Percentiles rank a stretch among this genome's conserved stretches.
phyloP scores from a whole-genome alignment of 1,284 basidiomycete genomes.

The Tylopilus sp. region DNA sequence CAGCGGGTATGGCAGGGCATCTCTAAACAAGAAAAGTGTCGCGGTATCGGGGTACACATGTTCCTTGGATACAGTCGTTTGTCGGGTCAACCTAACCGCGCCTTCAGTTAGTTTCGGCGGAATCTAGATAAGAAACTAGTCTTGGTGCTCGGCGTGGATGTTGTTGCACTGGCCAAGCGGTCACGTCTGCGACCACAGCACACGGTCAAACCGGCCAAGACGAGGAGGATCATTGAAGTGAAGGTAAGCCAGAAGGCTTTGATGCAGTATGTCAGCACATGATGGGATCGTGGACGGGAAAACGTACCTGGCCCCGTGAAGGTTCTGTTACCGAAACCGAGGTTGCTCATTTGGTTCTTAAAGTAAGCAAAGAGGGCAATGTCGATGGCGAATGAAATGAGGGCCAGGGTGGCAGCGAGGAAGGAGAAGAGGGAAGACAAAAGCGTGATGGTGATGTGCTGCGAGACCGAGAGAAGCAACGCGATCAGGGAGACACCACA shows the following conservation, averaged over 20 bases:
- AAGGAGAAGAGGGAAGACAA: conserved; percentile 60
- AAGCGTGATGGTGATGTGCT: conserved; percentile 55
- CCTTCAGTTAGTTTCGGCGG: conserved; percentile 23
- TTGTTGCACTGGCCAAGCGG: conserved; percentile 41
- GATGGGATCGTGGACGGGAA: not conserved
- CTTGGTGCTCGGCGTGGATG: conserved; percentile 29
- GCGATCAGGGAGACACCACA: conserved; percentile 61
- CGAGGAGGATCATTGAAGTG: conserved; percentile 58
- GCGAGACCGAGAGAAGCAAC: conserved; percentile 59
- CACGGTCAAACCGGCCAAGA: conserved; percentile 62
- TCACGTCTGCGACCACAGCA: conserved; percentile 62
- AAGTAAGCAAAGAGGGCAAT: conserved; percentile 67
- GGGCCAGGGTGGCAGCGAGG: conserved; percentile 59
- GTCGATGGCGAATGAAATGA: conserved; percentile 72
- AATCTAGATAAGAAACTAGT: conserved; percentile 20
- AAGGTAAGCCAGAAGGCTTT: conserved; percentile 74
- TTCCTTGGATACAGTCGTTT: not conserved
- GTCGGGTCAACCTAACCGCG: not conserved
- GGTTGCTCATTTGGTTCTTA: conserved; percentile 50
- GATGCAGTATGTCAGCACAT: not conserved
- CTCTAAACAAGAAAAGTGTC: not conserved
- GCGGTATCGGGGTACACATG: not conserved
- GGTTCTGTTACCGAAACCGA: conserved; percentile 44
- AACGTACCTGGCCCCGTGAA: conserved; percentile 56
- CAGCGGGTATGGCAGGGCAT: conserved; percentile 4